phyloP scores from a whole-genome alignment of 208 protist species.

The Leptomonas pyrrhocoris region DNA sequence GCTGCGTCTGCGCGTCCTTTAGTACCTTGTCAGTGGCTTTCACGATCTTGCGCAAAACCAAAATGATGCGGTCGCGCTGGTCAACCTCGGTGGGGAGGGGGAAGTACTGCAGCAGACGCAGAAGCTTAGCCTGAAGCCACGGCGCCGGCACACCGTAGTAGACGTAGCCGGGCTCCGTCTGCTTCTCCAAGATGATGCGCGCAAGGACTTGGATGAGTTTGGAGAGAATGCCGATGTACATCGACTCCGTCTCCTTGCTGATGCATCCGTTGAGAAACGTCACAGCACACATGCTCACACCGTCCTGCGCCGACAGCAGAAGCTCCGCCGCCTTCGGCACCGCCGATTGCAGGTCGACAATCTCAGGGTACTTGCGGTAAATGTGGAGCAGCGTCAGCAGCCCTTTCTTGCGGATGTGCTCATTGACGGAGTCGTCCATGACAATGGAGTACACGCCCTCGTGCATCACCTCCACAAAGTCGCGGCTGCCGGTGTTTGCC shows the following conservation, averaged over 20 bases:
- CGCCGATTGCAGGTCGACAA: constrained; percentile 68
- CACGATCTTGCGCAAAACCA: constrained; percentile 84
- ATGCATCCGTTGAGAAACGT: constrained; percentile 93
- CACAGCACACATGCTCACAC: constrained; percentile 93
- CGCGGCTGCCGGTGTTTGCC: constrained; percentile 97
- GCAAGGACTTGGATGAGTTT: constrained; percentile 86
- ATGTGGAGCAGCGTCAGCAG: constrained; percentile 97
- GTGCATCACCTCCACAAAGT: constrained; percentile 98
- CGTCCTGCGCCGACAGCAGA: constrained; percentile 87
- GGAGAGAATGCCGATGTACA: constrained; percentile 57
- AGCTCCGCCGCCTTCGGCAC: constrained; percentile 86
- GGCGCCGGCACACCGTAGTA: constrained; percentile 98
- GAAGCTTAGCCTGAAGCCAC: constrained; percentile 98
- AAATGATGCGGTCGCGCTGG: constrained; percentile 54
- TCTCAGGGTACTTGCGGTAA: constrained; percentile 94
- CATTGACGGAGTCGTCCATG: constrained; percentile 61
- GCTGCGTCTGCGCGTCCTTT: constrained; percentile 81
- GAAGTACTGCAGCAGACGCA: constrained; percentile 97
- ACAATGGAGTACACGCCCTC: constrained; percentile 95
- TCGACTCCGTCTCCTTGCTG: constrained; percentile 62
- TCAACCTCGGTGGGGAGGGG: constrained; percentile 76
- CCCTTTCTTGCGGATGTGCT: constrained; percentile 98
- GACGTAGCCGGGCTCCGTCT: constrained; percentile 93
- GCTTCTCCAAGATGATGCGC: constrained; percentile 87
- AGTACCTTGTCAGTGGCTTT: constrained; percentile 87